Base-by-base conservation (phyloP, 352 stramenopile species). In the Phytophthora fragariae region DNA sequence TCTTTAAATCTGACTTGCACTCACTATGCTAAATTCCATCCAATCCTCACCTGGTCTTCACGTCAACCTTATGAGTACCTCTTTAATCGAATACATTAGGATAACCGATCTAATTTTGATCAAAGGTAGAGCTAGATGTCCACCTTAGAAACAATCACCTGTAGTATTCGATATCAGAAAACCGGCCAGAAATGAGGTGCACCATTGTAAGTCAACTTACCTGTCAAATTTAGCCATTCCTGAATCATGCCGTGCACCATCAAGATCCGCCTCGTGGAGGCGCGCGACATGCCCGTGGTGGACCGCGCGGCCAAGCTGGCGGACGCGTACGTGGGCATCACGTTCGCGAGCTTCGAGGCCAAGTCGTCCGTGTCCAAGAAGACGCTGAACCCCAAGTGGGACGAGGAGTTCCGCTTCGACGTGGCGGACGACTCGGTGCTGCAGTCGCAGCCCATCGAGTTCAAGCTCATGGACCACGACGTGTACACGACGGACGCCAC, bases 321-420 rank as follows among this genome's bases (percentile, higher is more conserved):
- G 50, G 89, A 97, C 63, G 82, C 89, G 24, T 98, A 96, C 65
- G 92, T 98, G 41, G 80, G 83, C 56, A 96, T 98, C 70, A 94
- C 83, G 7, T 96, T 97, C 66, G 90, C 89, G 39, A 92, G 82
- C 69, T 94, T 97, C 62, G 83, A 94, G 58, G 89, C 94, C 80
- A 92, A 94, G 72, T 98, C 94, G 24, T 90, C 80, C 8, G 91
- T 98, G 10, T 97, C 88, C 65, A 91, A 95, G 73, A 98, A 98
- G 84, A 98, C 92, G 47, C 80, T 98, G 8, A 97, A 99, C 83
- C 98, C 98, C n/a, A 86, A 93, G 19, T 99, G 96, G 95, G 94
- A 99, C 75, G 96, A 99, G 76, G 97, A 99, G 75, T 99, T 99
- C 78, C 92, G 97, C 68, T 99, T 99, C 76, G 97, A 99, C 66